Conservation (phyloP, 129 eudicot genomes). For the Mikania micrantha region DNA sequence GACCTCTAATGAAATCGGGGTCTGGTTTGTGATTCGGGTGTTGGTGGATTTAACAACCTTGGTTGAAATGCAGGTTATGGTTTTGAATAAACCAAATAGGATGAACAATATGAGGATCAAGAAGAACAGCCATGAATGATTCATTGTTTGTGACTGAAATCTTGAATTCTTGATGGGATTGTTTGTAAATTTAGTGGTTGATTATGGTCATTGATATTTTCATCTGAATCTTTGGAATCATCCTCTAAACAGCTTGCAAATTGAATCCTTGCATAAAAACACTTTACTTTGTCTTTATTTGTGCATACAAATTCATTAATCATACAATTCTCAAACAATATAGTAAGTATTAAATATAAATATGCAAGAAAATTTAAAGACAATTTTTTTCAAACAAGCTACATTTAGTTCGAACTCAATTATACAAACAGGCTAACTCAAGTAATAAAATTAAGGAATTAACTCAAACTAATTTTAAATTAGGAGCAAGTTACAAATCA, state of each 20-base stretch:
- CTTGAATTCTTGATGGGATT: neutral
- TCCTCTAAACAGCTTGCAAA: constrained; percentile 23
- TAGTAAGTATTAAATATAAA: too few species aligned
- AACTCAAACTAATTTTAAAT: neutral
- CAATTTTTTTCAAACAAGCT: neutral
- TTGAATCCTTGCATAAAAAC: neutral
- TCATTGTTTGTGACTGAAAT: constrained; percentile 16
- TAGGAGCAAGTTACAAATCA: neutral
- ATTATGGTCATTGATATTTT: constrained; percentile 19
- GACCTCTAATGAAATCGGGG: constrained; percentile 35
- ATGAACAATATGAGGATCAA: constrained; percentile 6
- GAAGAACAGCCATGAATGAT: constrained; percentile 13
- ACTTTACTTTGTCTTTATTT: neutral
- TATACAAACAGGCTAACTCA: too few species aligned
- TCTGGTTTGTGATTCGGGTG: constrained; percentile 28
- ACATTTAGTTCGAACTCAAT: neutral
- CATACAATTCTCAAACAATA: too few species aligned
- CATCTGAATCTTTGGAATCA: constrained; percentile 40
- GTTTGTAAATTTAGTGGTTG: neutral
- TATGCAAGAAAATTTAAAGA: too few species aligned
- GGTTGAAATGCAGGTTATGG: constrained; percentile 10
- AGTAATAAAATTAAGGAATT: too few species aligned
- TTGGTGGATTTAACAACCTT: constrained; percentile 15
- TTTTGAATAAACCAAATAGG: constrained; percentile 17
- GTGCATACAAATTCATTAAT: neutral